Evolutionary conservation across 1,139 yeast species (phyloP), one percentile per base, ranked within the genome.

Genomic region (Yamadazyma sp.): DNA sequence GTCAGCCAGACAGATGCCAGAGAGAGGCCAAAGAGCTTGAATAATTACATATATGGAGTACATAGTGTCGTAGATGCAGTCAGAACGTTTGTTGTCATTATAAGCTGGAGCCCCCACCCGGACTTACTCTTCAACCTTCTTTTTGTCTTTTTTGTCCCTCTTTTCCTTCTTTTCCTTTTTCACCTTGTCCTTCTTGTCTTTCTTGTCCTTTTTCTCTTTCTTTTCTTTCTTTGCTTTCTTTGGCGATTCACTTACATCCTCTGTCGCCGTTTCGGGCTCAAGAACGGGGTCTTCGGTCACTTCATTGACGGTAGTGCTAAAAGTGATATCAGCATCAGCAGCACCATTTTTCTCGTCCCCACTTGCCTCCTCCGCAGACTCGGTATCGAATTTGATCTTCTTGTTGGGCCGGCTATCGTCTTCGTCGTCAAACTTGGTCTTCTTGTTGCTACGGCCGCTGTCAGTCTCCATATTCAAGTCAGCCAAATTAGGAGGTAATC

Each of bases 401-500:
- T 41, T 49, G 49, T 29, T 54, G 21, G 45, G 47, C 25, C 44
- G 43, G 27, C 44, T 47, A 14, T 37, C 44, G 28, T 44, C 48
- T 6, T 43, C 51, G 10, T 58, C 59, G 30, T 56, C 62, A 39
- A 64, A 63, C 46, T 59, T 63, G 39, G 56, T 61, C 56, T 61
- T 57, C 34, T 56, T 55, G 22, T 48, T 49, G 23, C n/a, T n/a
- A n/a, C n/a, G n/a, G n/a, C 26, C 24, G 4, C 26, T 31, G 16
- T 51, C 46, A 44, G 57, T 55, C 26, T 46, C 56, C 11, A 32
- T 42, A 13, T 38, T 34, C 18, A 34, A 17, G 6, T 38, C 46
- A 20, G 28, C 32, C 27, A 45, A 33, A 12, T 32, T 29, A 15
- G 89, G 89, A 5, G 90, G 88, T 44, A 84, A 73, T 2, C 92